Evolutionary conservation across 2,329 filamentous ascomycete genomes (phyloP).

Genomic region (Fusarium marasasianum): DNA sequence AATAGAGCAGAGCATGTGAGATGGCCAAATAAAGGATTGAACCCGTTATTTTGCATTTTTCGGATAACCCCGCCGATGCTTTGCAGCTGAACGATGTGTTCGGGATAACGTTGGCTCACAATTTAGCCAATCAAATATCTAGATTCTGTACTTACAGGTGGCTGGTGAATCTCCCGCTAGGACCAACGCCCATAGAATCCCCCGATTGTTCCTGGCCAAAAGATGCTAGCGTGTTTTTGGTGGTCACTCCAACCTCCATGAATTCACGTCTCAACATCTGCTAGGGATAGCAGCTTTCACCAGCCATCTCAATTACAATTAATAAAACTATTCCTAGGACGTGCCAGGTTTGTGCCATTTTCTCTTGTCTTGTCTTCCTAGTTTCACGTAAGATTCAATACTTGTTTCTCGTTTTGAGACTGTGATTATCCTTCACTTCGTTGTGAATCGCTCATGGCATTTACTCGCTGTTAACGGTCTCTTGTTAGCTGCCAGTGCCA

Average conservation of each 20-base stretch:
- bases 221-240: conserved; percentile 27
- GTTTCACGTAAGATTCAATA: conserved; percentile 21
- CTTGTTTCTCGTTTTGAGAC: not conserved
- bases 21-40: not conserved
- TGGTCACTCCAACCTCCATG: conserved; percentile 40
- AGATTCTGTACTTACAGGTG: not conserved
- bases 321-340: conserved; percentile 37
- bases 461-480: conserved; percentile 5
- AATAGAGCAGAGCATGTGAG: not conserved
- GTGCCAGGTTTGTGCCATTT: conserved; percentile 7
- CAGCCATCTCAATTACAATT: conserved; percentile 42
- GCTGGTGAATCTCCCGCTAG: conserved; percentile 25
- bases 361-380: conserved; percentile 14
- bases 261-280: conserved; percentile 21
- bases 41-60: not conserved
- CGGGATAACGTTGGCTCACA: not conserved
- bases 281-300: conserved; percentile 25
- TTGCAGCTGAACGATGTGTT: conserved; percentile 5
- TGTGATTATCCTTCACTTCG: not conserved
- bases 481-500: conserved; percentile 30
- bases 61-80: not conserved
- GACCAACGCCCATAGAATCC: conserved; percentile 16
- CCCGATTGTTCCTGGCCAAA: conserved; percentile 23
- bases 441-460: conserved; percentile 20
- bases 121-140: conserved; percentile 16